A percentile compares a stretch with the other conserved stretches of the same genome.
Evolutionary conservation across 2,329 filamentous ascomycete species (phyloP).

Genomic region (Epichloe aotearoae): DNA sequence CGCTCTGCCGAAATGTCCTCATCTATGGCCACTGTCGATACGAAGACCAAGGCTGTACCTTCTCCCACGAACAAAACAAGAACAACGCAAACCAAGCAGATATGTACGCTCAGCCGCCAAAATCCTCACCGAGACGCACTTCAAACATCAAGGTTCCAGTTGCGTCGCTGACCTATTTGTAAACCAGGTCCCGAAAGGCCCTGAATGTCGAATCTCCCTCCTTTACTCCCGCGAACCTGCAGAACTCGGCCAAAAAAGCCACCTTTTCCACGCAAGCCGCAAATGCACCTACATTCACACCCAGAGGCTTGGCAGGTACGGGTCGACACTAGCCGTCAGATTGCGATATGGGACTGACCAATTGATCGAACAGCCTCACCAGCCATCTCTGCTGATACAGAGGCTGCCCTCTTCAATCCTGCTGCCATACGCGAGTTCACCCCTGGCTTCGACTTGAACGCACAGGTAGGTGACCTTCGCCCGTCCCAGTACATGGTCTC

Average conservation of each 20-base stretch:
- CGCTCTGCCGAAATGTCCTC: slow-evolving; percentile 79
- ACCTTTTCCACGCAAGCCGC: slow-evolving; percentile 81
- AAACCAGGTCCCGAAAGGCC: slow-evolving; percentile 49
- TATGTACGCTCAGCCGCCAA: slow-evolving; percentile 26
- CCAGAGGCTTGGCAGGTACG: slow-evolving; percentile 41
- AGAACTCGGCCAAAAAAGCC: slow-evolving; percentile 46
- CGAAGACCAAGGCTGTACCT: slow-evolving; percentile 81
- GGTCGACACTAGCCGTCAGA: background rate
- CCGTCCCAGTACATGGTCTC: background rate
- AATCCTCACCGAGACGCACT: background rate
- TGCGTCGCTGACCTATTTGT: slow-evolving; percentile 1
- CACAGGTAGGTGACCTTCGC: slow-evolving; percentile 24
- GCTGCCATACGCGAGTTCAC: slow-evolving; percentile 46
- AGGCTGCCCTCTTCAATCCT: slow-evolving; percentile 39
- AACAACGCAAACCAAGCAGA: slow-evolving; percentile 31
- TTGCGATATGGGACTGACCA: background rate
- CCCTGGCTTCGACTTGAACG: slow-evolving; percentile 40
- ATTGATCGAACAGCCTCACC: slow-evolving; percentile 15
- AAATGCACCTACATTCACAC: slow-evolving; percentile 78
- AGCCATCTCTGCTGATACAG: slow-evolving; percentile 27
- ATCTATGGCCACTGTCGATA: slow-evolving; percentile 91
- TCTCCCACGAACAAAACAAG: slow-evolving; percentile 72
- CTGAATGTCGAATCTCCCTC: slow-evolving; percentile 94
- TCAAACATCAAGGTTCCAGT: background rate
- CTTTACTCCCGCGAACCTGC: slow-evolving; percentile 59